Base-by-base conservation (phyloP, 768 basidiomycete genomes). In the Leccinum disarticulatum region DNA sequence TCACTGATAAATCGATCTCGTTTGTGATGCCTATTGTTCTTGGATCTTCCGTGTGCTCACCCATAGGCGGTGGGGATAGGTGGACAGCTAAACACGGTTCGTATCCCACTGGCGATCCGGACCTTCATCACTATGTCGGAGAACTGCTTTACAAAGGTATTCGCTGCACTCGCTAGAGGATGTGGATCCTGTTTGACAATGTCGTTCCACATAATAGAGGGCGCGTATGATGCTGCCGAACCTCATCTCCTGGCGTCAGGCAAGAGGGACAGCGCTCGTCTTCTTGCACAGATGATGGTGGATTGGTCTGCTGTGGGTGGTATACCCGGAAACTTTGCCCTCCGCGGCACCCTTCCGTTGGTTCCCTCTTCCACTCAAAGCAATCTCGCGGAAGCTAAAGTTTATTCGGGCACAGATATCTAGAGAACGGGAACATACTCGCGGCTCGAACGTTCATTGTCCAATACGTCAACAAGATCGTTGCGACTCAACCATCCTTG, bases 361-460 rank as follows among this genome's bases (percentile, higher is more conserved):
- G 71, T 67, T 33, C 72, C 49, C 17, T 57, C 41, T 49, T n/a
- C n/a, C 22, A 22, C 35, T 36, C 19, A 52, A 28, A 25, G 2
- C 43, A 30, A 17, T 22, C 51, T 28, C 36, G 13, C 55, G 30
- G 15, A 61, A 15, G 41, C 48, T 62, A 14, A 70, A 27, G 22
- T 27, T 52, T 30, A 58, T 49, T 56, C 33, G 52, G 43, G 28
- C 36, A 15, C 66, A 92, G 90, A 58, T 91, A 91, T 67, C 78
- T 95, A 25, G 83, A 83, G 61, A 91, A 93, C 55, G 92, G 93
- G 15, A 94, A 94, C 63, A 88, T 99, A 68, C 84, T 93, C n/a
- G 91, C 91, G 4, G 92, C 96, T 4, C 85, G 86, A n/a, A 85
- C 89, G n/a, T 97, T 98, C 80, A 87, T 96, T 70, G 79, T 81